Conservation (phyloP, 2,329 filamentous ascomycete species). For the Colletotrichum orbiculare region DNA sequence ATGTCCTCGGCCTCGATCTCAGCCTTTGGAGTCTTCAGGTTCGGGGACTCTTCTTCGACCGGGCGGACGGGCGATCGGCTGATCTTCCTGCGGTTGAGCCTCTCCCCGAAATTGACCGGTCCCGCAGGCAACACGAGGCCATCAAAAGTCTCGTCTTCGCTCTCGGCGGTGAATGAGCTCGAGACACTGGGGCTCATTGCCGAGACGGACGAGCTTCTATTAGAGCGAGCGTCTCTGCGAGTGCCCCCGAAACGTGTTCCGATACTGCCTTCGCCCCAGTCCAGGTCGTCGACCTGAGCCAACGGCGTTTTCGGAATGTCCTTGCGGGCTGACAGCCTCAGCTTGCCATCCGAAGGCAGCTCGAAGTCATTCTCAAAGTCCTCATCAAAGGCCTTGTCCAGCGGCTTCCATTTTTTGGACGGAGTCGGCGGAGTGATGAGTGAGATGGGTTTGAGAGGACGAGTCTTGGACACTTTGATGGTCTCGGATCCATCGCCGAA, state of each 20-base stretch:
- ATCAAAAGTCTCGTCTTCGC: conserved; percentile 91
- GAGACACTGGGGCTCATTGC: conserved; percentile 92
- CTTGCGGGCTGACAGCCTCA: conserved; percentile 71
- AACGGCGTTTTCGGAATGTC: conserved; percentile 73
- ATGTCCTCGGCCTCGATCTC: conserved; percentile 78
- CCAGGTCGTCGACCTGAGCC: conserved; percentile 78
- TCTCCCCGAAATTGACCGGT: conserved; percentile 83
- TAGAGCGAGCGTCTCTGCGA: conserved; percentile 79
- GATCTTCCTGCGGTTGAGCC: conserved; percentile 77
- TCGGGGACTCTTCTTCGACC: conserved; percentile 49
- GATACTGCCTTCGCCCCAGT: conserved; percentile 94
- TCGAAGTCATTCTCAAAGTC: conserved; percentile 81
- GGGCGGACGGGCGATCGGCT: conserved; percentile 66
- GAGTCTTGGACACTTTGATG: conserved; percentile 74
- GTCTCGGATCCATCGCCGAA: conserved; percentile 73
- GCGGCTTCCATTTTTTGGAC: conserved; percentile 52
- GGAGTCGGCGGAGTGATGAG: conserved; percentile 68
- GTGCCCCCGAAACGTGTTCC: conserved; percentile 92
- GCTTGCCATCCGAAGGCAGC: conserved; percentile 72
- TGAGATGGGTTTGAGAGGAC: conserved; percentile 61
- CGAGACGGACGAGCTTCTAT: conserved; percentile 87
- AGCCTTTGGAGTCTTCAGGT: conserved; percentile 46
- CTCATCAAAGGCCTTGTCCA: conserved; percentile 58
- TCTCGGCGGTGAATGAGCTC: conserved; percentile 91
- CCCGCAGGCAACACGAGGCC: conserved; percentile 88